Evolutionary conservation across 495 filamentous ascomycete genomes (phyloP).

Genomic region (Penicilliopsis zonata): DNA sequence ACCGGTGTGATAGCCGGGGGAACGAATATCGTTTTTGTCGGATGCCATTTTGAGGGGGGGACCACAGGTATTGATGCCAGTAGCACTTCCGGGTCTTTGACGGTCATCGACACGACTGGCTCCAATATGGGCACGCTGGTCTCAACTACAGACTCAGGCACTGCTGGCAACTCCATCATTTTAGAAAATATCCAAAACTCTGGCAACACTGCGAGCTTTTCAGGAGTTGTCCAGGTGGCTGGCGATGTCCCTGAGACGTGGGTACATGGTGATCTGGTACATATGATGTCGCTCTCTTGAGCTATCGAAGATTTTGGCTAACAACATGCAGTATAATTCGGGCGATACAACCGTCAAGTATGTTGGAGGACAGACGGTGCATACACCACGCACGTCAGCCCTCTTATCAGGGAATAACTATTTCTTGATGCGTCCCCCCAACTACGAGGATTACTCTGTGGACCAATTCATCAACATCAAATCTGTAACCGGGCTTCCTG

Average conservation of each 20-base stretch:
- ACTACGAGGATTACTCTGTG: constrained; percentile 36
- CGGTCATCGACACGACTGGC: constrained; percentile 26
- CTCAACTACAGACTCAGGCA: constrained; percentile 5
- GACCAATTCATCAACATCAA: constrained; percentile 40
- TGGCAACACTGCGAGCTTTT: constrained; percentile 12
- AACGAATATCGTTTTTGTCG: constrained; percentile 16
- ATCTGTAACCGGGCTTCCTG: constrained; percentile 18
- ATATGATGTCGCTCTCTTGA: neutral
- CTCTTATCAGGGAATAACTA: constrained; percentile 16
- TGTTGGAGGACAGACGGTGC: constrained; percentile 7
- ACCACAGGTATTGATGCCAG: constrained; percentile 16
- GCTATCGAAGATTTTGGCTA: constrained; percentile 10
- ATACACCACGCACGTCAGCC: constrained; percentile 8
- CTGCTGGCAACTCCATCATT: constrained; percentile 16
- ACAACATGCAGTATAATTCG: constrained; percentile 8
- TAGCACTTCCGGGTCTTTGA: constrained; percentile 34
- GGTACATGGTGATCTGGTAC: constrained; percentile 17
- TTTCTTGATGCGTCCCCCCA: constrained; percentile 25
- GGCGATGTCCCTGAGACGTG: constrained; percentile 15
- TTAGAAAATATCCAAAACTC: constrained; percentile 14
- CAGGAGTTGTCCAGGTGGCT: constrained; percentile 5
- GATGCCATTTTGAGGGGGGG: constrained; percentile 15
- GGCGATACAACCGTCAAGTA: constrained; percentile 4
- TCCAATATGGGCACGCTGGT: constrained; percentile 33
- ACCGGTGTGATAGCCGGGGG: constrained; percentile 38